Base-by-base conservation (phyloP, 495 filamentous ascomycete genomes). In the Amphirosellinia nigrospora region DNA sequence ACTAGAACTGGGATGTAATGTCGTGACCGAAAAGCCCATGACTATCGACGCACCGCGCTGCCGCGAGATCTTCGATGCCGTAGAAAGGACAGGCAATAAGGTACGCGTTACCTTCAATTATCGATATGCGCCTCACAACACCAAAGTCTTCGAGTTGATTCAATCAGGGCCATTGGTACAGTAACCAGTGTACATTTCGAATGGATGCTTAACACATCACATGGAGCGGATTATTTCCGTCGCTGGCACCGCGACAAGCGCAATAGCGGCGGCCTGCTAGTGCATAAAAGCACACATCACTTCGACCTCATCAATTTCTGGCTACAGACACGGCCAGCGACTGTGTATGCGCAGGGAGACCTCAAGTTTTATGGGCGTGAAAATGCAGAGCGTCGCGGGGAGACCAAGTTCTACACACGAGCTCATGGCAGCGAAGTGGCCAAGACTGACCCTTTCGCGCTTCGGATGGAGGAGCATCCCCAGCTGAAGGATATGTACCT, bases 21-120 rank as follows among this genome's bases (percentile, higher is more conserved):
- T 87, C 4, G 78, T 88, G 50, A 88, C 83, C 19, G 86, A 89
- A 72, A 89, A 89, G 66, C 87, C 87, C 19, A 89, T 89, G 87
- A 87, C 84, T 4, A 81, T 88, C 74, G 86, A 88, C 70, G 86
- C 82, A 9, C 78, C 80, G 19, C 83, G 86, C 23, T 88, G 86
- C 74, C 80, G 78, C 3, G 75, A 77, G 43, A 87, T 88, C 69
- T 78, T 85, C 70, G 77, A 74, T 53, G 81, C 83, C 39, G 83
- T 82, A 34, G 72, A 77, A 16, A 71, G 76, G 28, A 81, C 82
- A 21, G 73, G 70, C 32, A 69, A 72, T n/a, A 74, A 75, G 46
- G 80, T 84, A 23, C 79, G 83, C 65, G 83, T 85, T 0, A 82
- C 81, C 32, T 85, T 85, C 81, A 85, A 85, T 79, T 84, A 84